Evolutionary conservation across 768 basidiomycete species (phyloP), one percentile per base, ranked within the genome.

Genomic region (Lactarius psammicola): DNA sequence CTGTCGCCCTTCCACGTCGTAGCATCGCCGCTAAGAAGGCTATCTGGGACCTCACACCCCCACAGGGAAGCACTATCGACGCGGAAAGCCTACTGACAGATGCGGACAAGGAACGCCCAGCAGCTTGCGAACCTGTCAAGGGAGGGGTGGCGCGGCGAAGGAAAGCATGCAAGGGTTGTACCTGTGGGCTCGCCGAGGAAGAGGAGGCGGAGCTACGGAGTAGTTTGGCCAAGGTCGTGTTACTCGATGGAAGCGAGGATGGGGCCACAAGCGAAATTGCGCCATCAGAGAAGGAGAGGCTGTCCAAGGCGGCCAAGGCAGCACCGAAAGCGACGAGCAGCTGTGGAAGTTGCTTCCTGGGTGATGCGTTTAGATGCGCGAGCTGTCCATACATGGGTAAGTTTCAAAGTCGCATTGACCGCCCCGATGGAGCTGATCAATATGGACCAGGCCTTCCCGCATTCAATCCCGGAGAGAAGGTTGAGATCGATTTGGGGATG

Each of bases 381-480:
- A 87, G 94, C 60, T 99, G 97, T 76, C 97, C 97, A 33, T 99
- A 98, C 78, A 81, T 93, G 54, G 96, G 96, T 98, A 70, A 67
- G 92, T 85, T 18, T 57, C 11, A 10, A 30, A 7, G 8, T 59
- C 62, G 58, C 44, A 40, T 58, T 53, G 34, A 40, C 62, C 44
- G 34, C 36, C 11, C 30, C 23, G 17, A 26, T 20, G 0, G 38
- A 63, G 44, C 66, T 68, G 28, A 66, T 56, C 23, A 49, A 62
- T 42, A 34, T 46, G n/a, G 34, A 51, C n/a, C 71, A 98, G 96
- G 97, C 71, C 84, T 98, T 33, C 97, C 97, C 55, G 94, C 96
- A 15, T 98, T 99, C 81, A 92, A 96, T 76, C 96, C 97, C 2
- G 97, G 97, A 63, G 94, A 98, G 80, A 96, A 98, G 80, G 94